Base-by-base conservation (phyloP, 768 basidiomycete species). In the Pulveroboletus sp. region DNA sequence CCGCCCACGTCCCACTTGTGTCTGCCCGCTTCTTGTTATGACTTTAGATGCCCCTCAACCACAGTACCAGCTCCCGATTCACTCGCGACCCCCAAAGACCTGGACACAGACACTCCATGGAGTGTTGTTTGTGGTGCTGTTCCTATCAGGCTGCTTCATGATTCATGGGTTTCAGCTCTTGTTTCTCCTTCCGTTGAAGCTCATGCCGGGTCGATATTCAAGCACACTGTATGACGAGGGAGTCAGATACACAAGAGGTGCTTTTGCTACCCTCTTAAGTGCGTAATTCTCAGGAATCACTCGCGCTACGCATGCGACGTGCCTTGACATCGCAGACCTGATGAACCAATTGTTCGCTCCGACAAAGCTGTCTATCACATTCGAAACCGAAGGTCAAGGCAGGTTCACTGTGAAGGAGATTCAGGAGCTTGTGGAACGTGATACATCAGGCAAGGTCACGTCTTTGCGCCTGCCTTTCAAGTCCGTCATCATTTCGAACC, bases 401-500 rank as follows among this genome's bases (percentile, higher is more conserved):
- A 73, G 74, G 32, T 77, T 90, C 61, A 77, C 79, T 10, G 63
- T 71, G 20, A 75, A 81, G 50, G 81, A 89, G 27, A 73, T 88
- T 20, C 74, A 79, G 23, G 61, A 65, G 9, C 68, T 89, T 17
- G 77, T 85, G 13, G 66, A 79, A 32, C 79, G 76, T 47, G 78
- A 89, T 59, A 59, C 62, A 22, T 63, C 68, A 2, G 90, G 91
- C 8, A 70, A 72, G 30, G 75, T 86, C 27, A 64, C 76, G 3
- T 76, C 73, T 8, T 69, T 97, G 45, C 78, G 82, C 48, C 68
- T 96, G 16, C 91, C 93, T 2, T 79, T 79, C 55, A 85, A 91
- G 64, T 79, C 85, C 29, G 85, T 98, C 22, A 69, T 93, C 54
- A 89, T 93, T 59, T 82, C 90, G 13, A 99, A 99, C 65, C 95